A percentile compares a stretch with the other conserved stretches of the same genome.
Conservation (phyloP, 805 yeast genomes). For the Crinitomyces ghanaensis region DNA sequence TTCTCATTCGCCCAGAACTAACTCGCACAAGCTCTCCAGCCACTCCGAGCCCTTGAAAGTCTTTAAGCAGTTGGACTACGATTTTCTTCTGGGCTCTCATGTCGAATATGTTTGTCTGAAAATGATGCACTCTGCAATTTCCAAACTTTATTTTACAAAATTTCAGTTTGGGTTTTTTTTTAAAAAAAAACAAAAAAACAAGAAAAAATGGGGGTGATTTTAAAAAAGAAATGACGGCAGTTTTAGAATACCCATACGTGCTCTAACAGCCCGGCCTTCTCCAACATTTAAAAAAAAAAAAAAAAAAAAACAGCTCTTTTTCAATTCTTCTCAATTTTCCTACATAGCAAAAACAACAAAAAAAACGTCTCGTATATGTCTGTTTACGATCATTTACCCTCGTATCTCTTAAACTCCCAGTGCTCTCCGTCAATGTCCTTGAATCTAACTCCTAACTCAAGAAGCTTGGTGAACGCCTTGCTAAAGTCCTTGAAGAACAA, state of each 20-base stretch:
- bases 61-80: conserved; percentile 63
- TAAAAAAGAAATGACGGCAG: no score
- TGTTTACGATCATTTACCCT: no score
- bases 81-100: conserved; percentile 21
- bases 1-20: conserved; percentile 73
- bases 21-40: conserved; percentile 68
- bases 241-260: neutral
- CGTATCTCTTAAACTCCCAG: no score
- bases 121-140: no score
- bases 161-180: neutral
- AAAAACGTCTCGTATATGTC: no score
- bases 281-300: no score
- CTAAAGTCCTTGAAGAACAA: conserved; percentile 52
- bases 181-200: neutral
- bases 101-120: no score
- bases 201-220: no score
- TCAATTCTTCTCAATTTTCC: no score
- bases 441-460: conserved; percentile 60
- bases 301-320: no score
- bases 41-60: conserved; percentile 51
- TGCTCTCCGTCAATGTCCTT: no score
- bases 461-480: conserved; percentile 47
- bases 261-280: neutral
- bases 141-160: neutral
- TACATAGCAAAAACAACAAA: no score